Evolutionary conservation across 1,284 basidiomycete species (phyloP).

Genomic region (Xerocomus amazonicus): DNA sequence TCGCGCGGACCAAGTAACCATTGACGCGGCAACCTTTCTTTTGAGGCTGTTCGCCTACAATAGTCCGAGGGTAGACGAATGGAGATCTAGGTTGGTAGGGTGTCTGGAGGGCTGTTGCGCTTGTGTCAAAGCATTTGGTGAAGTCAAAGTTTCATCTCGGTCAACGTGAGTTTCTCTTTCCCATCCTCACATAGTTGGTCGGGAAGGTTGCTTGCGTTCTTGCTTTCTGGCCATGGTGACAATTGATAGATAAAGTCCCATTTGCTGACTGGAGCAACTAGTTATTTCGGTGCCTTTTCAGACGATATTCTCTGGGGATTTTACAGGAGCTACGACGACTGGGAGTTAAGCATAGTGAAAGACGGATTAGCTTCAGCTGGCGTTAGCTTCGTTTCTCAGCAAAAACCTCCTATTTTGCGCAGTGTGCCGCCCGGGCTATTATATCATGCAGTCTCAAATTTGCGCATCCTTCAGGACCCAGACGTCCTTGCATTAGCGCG

Average conservation of each 20-base stretch:
- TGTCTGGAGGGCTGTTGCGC: slow-evolving; percentile 61
- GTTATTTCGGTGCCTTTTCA: slow-evolving; percentile 65
- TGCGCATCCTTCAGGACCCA: slow-evolving; percentile 52
- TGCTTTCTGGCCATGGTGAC: slow-evolving; percentile 5
- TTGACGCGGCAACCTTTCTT: slow-evolving; percentile 71
- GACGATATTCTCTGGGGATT: slow-evolving; percentile 52
- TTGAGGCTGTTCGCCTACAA: slow-evolving; percentile 78
- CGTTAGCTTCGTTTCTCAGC: slow-evolving; percentile 23
- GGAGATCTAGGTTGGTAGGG: slow-evolving; percentile 54
- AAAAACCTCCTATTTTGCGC: slow-evolving; percentile 15
- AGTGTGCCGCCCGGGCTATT: slow-evolving; percentile 46
- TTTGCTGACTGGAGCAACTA: slow-evolving; percentile 33
- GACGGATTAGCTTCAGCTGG: slow-evolving; percentile 40
- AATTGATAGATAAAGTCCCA: slow-evolving; percentile 1
- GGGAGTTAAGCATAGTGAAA: slow-evolving; percentile 56
- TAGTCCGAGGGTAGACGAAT: slow-evolving; percentile 53
- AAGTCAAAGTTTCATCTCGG: slow-evolving; percentile 58
- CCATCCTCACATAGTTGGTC: background rate
- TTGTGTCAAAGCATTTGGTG: slow-evolving; percentile 66
- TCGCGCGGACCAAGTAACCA: slow-evolving; percentile 47
- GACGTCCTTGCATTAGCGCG: slow-evolving; percentile 47
- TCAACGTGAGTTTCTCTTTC: slow-evolving; percentile 54
- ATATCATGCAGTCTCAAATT: slow-evolving; percentile 69
- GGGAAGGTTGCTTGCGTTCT: slow-evolving; percentile 9
- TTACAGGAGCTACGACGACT: slow-evolving; percentile 61